phyloP scores from a whole-genome alignment of 257 asterid genomes.

The Nicotiana otophora region DNA sequence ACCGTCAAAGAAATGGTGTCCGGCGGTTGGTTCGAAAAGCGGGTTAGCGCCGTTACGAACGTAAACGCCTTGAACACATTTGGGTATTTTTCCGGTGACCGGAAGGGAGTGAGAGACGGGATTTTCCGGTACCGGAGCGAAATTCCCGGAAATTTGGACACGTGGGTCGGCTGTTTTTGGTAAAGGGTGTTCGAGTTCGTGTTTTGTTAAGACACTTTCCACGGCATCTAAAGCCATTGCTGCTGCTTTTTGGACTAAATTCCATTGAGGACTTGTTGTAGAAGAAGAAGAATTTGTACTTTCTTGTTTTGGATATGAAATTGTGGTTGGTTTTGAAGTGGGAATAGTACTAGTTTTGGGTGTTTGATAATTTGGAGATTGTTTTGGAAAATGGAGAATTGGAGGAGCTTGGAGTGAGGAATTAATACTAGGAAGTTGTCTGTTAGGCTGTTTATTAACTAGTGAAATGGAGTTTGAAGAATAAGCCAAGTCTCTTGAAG shows the following conservation, averaged over 20 bases:
- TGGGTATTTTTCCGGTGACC: slow-evolving; percentile 64
- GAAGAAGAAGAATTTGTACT: neutral
- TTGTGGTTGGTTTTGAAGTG: neutral
- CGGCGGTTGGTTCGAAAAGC: slow-evolving; percentile 73
- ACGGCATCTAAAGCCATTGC: slow-evolving; percentile 81
- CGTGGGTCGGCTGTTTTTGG: slow-evolving; percentile 90
- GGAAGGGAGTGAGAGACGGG: slow-evolving; percentile 53
- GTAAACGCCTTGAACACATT: slow-evolving; percentile 62
- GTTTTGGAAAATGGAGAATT: slow-evolving; percentile 46
- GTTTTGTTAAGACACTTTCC: slow-evolving; percentile 52
- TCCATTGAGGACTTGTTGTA: slow-evolving; percentile 42
- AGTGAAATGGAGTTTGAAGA: slow-evolving; percentile 13
- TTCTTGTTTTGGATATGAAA: neutral
- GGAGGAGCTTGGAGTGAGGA: slow-evolving; percentile 59
- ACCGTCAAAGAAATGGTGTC: slow-evolving; percentile 97
- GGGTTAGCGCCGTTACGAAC: slow-evolving; percentile 96
- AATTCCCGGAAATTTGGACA: slow-evolving; percentile 85
- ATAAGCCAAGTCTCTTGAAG: slow-evolving; percentile 11
- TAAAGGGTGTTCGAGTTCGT: slow-evolving; percentile 59
- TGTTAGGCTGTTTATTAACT: slow-evolving; percentile 13
- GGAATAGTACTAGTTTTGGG: slow-evolving; percentile 13
- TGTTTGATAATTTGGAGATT: slow-evolving; percentile 26
- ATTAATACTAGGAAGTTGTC: slow-evolving; percentile 12
- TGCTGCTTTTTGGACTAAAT: slow-evolving; percentile 66
- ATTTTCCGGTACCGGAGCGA: slow-evolving; percentile 88